Base-by-base conservation (phyloP, 2,329 filamentous ascomycete species). In the Hypoxylon sp. region DNA sequence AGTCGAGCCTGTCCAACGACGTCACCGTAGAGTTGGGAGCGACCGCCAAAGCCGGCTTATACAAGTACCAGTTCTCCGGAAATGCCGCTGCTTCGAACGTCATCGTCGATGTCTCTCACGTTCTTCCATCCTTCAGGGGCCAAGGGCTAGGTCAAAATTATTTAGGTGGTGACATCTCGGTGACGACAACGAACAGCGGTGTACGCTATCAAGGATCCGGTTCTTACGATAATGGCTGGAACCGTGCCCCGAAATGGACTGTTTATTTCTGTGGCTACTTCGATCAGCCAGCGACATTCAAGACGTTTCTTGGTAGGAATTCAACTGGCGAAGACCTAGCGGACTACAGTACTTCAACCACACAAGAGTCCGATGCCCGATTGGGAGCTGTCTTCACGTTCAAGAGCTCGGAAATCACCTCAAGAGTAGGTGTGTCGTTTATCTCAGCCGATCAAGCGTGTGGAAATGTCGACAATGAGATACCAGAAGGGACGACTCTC, bases 141-240 rank as follows among this genome's bases (percentile, higher is more conserved):
- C 81, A 87, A 69, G 86, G 87, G 0, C 81, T 89, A 34, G 85
- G 86, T n/a, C 89, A 91, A 75, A 82, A 83, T 36, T 91, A 90
- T 72, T 80, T 87, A 5, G 85, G 85, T n/a, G 89, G 89, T 0
- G 83, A 82, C 48, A 86, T 92, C 30, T 79, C 79, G 1, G 80
- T 90, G 2, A 77, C 79, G n/a, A 72, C 76, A 0, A 83, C 86
- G 43, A 81, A 83, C 0, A 63, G 69, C 1, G 75, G 73, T 0
- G 53, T 79, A 28, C 84, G 83, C 60, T 91, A 91, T 70, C 84
- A 85, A 49, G 89, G 89, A 0, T 83, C 80, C 38, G 89, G 89
- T 0, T 85, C 84, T 0, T 91, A 91, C 74, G 84, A 91, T 58
- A 90, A 90, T 74, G 88, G 89, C 13, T 91, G 89, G 89, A 91